Conservation (phyloP, 139 green algal genomes). For the Chlamydomonas sp. region DNA sequence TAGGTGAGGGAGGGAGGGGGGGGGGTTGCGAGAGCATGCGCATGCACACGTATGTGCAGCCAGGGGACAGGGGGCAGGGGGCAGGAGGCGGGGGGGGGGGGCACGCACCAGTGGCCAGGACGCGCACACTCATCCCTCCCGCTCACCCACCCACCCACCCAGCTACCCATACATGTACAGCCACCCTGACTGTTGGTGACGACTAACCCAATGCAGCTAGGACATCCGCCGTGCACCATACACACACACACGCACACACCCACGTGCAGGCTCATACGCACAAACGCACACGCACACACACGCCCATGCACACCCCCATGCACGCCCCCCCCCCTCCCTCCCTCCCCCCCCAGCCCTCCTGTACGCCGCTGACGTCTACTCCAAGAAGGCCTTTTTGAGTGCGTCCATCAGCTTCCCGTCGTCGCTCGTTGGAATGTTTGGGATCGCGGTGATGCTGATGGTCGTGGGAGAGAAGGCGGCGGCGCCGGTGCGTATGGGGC, state of each 20-base stretch:
- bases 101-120: no score
- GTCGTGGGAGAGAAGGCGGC: constrained; percentile 32
- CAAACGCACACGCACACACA: constrained; percentile 2
- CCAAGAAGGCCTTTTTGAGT: constrained; percentile 34
- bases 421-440: constrained; percentile 17
- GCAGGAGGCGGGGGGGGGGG: no score
- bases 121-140: no score
- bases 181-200: not conserved
- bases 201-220: not conserved
- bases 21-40: not conserved
- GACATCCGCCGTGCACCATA: not conserved
- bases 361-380: constrained; percentile 36
- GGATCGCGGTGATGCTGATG: constrained; percentile 14
- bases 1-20: constrained; percentile 31
- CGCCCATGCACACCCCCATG: not conserved
- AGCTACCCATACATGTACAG: not conserved
- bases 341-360: constrained; percentile 15
- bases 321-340: not conserved
- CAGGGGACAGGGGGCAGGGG: no score
- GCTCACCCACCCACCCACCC: not conserved
- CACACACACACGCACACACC: not conserved
- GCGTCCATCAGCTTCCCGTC: constrained; percentile 32
- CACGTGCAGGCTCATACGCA: not conserved
- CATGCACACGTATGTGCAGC: no score
- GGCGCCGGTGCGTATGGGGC: constrained; percentile 18